Evolutionary conservation across 140 eudicot species (phyloP).

Genomic region (Stevia rebaudiana): DNA sequence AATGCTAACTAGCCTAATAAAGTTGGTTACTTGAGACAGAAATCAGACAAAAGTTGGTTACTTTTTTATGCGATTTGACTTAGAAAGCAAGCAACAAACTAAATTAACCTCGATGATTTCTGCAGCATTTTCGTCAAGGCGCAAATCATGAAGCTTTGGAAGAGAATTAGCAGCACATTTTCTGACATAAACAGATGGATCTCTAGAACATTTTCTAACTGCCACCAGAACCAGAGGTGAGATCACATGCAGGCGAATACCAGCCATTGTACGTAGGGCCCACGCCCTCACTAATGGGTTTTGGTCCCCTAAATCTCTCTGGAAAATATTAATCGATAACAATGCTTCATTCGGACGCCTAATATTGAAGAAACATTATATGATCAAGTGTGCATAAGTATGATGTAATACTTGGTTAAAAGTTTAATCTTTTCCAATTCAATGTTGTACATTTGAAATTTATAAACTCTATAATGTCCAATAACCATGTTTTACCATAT

Average conservation of each 20-base stretch:
- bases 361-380: slow-evolving; percentile 32
- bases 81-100: slow-evolving; percentile 5
- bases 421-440: slow-evolving; percentile 2
- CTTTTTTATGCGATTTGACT: background rate
- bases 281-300: slow-evolving; percentile 98
- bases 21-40: background rate
- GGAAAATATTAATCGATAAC: slow-evolving; percentile 89
- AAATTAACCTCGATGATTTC: slow-evolving; percentile 73
- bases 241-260: slow-evolving; percentile 84
- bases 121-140: slow-evolving; percentile 60
- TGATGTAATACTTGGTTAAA: too few relatives aligned
- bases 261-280: slow-evolving; percentile 99
- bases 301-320: slow-evolving; percentile 92
- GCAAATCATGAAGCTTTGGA: slow-evolving; percentile 85
- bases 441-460: slow-evolving; percentile 3
- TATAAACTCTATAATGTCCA: slow-evolving; percentile 10
- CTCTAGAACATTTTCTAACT: slow-evolving; percentile 83
- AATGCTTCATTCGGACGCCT: slow-evolving; percentile 99
- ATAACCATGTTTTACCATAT: background rate
- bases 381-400: slow-evolving; percentile 12
- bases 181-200: slow-evolving; percentile 91
- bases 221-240: slow-evolving; percentile 88
- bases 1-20: slow-evolving; percentile 1
- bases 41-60: background rate
- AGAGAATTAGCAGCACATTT: slow-evolving; percentile 98